Evolutionary conservation across 306 rosid genomes (phyloP).

Genomic region (Lathyrus tuberosus): DNA sequence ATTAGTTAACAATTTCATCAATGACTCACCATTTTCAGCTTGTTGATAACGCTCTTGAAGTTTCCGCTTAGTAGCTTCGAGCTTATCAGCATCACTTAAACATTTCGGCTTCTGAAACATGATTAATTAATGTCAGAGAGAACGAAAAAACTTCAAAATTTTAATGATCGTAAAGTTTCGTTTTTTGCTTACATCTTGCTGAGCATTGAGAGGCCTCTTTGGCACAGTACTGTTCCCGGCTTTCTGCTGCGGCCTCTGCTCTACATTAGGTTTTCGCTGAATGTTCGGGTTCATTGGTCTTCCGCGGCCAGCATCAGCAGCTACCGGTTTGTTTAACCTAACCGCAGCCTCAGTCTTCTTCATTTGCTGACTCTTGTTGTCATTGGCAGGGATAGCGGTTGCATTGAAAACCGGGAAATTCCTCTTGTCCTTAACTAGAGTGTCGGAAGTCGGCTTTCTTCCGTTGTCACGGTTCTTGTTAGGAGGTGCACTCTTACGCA

Average conservation of each 20-base stretch:
- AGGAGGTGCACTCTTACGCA: slow-evolving; percentile 60
- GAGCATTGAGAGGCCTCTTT: slow-evolving; percentile 50
- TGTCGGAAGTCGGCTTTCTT: slow-evolving; percentile 54
- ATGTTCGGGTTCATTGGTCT: slow-evolving; percentile 56
- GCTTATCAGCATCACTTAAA: slow-evolving; percentile 72
- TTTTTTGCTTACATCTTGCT: slow-evolving; percentile 63
- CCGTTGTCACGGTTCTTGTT: slow-evolving; percentile 56
- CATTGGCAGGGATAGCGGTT: slow-evolving; percentile 46
- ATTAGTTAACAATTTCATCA: too few species aligned
- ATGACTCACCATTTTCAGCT: slow-evolving; percentile 75
- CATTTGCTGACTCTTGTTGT: slow-evolving; percentile 48
- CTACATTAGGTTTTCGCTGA: slow-evolving; percentile 49
- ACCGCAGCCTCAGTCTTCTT: slow-evolving; percentile 56
- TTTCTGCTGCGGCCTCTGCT: slow-evolving; percentile 50
- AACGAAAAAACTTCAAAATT: slow-evolving; percentile 22
- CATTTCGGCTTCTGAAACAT: slow-evolving; percentile 53
- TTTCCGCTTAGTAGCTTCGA: slow-evolving; percentile 93
- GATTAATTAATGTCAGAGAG: slow-evolving; percentile 42
- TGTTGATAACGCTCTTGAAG: slow-evolving; percentile 97
- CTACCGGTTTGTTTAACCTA: slow-evolving; percentile 56
- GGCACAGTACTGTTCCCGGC: slow-evolving; percentile 45
- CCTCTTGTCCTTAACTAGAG: slow-evolving; percentile 47
- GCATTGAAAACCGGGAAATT: slow-evolving; percentile 47
- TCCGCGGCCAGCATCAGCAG: slow-evolving; percentile 52
- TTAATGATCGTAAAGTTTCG: background rate